A percentile compares a stretch with the other conserved stretches of the same genome.
These are phyloP conservation scores for Aureobasidium lini DNA, from an alignment of 2,329 filamentous ascomycete species.

Conservation along the genomic window DNA sequence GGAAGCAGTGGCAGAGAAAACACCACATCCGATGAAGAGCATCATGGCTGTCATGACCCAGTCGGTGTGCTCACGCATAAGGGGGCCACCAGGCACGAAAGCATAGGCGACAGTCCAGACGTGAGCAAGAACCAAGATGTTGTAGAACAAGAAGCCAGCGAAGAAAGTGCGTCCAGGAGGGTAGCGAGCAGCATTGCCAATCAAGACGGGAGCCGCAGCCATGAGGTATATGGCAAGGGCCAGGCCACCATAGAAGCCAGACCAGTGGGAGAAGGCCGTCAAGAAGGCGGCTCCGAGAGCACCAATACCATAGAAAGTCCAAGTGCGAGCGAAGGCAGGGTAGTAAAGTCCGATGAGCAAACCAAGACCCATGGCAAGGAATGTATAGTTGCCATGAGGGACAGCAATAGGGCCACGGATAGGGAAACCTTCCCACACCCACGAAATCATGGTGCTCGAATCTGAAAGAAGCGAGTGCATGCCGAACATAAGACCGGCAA, in stretches of 20 bases:
- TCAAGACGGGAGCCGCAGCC: conserved; percentile 67
- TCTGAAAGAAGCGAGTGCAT: conserved; percentile 91
- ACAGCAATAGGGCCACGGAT: conserved; percentile 79
- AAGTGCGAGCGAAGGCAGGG: conserved; percentile 64
- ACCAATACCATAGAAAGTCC: conserved; percentile 72
- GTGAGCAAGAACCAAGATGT: conserved; percentile 91
- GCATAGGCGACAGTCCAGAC: conserved; percentile 98
- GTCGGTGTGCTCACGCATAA: conserved; percentile 89
- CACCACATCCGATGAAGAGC: conserved; percentile 73
- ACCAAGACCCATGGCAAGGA: conserved; percentile 79
- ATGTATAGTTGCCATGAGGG: conserved; percentile 82
- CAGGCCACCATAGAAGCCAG: conserved; percentile 79
- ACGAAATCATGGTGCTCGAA: conserved; percentile 96
- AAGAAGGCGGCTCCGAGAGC: conserved; percentile 70
- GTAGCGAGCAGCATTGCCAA: conserved; percentile 68
- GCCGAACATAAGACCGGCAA: conserved; percentile 79
- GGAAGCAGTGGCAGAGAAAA: conserved; percentile 60
- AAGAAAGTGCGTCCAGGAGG: conserved; percentile 77
- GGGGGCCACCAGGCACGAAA: conserved; percentile 87
- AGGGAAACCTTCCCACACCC: conserved; percentile 96
- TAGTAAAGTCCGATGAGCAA: conserved; percentile 67
- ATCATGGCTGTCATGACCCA: conserved; percentile 90
- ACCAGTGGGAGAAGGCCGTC: conserved; percentile 74
- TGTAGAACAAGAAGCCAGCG: conserved; percentile 82
- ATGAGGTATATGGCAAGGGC: conserved; percentile 70